Conservation (phyloP, 768 basidiomycete species). For the Phylloporus sp. region DNA sequence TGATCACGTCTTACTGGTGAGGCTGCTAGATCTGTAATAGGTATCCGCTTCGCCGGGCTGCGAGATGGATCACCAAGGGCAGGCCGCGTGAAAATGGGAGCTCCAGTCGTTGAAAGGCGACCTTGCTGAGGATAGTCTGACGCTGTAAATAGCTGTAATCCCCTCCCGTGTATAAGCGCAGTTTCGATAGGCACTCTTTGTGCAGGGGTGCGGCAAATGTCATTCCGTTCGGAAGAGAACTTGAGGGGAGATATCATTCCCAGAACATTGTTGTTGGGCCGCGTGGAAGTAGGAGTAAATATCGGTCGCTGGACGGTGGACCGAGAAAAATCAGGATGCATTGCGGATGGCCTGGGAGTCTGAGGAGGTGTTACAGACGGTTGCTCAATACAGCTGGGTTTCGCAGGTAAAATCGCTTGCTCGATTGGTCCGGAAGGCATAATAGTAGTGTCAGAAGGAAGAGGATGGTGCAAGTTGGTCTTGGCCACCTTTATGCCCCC, state of each 20-base stretch:
- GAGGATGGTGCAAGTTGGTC: constrained; percentile 36
- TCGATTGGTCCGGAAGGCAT: constrained; percentile 35
- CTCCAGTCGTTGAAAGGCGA: constrained; percentile 9
- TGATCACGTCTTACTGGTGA: constrained; percentile 23
- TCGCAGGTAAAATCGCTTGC: constrained; percentile 3
- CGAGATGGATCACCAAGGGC: constrained; percentile 35
- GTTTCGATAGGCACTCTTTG: constrained; percentile 57
- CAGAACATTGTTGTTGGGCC: constrained; percentile 7
- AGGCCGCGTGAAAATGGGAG: constrained; percentile 42
- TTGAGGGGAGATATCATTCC: constrained; percentile 30
- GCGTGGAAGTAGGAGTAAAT: constrained; percentile 30
- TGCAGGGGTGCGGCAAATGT: constrained; percentile 55
- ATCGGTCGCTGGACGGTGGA: constrained; percentile 23
- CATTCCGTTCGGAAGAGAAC: constrained; percentile 33
- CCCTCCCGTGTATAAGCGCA: constrained; percentile 48
- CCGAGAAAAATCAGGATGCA: constrained; percentile 16
- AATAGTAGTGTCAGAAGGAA: constrained; percentile 56
- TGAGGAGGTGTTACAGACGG: constrained; percentile 19
- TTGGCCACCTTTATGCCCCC: constrained; percentile 20
- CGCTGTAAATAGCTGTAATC: constrained; percentile 30
- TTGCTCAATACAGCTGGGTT: constrained; percentile 13
- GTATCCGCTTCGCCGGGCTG: constrained; percentile 35
- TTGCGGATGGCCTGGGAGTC: constrained; percentile 11
- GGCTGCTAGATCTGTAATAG: constrained; percentile 22
- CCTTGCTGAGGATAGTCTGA: constrained; percentile 21